Evolutionary conservation across 441 rosid species (phyloP).

Genomic region (Populus trichocarpa): DNA sequence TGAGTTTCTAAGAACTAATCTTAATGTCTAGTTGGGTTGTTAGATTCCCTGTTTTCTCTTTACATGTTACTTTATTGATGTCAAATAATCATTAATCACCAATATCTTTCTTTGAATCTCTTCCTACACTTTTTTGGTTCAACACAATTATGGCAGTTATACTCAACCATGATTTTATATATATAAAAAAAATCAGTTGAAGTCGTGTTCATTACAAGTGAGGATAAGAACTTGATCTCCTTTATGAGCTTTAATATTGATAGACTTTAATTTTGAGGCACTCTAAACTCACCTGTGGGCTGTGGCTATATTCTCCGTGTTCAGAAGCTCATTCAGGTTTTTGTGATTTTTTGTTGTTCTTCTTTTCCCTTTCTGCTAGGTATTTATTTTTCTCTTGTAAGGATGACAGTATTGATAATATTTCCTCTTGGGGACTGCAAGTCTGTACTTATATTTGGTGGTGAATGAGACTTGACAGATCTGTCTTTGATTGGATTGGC

Average conservation of each 20-base stretch:
- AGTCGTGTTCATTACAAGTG: neutral
- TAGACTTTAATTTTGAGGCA: neutral
- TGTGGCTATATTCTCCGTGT: neutral
- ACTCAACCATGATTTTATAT: neutral
- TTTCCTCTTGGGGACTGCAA: neutral
- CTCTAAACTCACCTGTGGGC: neutral
- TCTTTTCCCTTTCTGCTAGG: neutral
- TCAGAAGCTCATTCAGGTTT: neutral
- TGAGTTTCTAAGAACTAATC: neutral
- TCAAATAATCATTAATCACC: too few relatives aligned
- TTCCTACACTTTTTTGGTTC: neutral
- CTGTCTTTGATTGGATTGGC: constrained; percentile 28
- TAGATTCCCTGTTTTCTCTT: neutral
- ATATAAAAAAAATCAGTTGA: neutral
- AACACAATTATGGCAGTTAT: neutral
- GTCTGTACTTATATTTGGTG: neutral
- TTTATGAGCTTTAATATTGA: neutral
- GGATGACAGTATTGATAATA: neutral
- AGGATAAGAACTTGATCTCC: neutral
- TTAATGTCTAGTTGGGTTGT: neutral
- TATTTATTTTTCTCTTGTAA: neutral
- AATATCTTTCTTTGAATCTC: too few relatives aligned
- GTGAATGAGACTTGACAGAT: constrained; percentile 20
- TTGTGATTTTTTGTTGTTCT: neutral
- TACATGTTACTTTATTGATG: neutral